Base-by-base conservation (phyloP, 768 basidiomycete genomes). In the Suillus occidentalis region DNA sequence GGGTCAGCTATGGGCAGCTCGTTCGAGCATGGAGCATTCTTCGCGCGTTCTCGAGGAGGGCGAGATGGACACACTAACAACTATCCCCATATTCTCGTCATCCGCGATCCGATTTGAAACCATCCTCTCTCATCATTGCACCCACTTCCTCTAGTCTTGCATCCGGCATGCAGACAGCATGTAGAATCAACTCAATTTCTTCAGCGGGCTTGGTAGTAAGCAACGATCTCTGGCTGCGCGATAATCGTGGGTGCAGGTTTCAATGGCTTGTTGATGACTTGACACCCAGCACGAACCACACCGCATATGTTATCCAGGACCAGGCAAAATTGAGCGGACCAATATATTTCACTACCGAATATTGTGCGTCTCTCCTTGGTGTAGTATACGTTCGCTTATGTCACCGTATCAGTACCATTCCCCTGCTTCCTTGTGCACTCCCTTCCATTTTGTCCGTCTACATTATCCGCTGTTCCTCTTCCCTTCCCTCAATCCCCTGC, bases 291-390 rank as follows among this genome's bases (percentile, higher is more conserved):
- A 92, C 89, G 39, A 95, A 95, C 70, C 95, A 95, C 70, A 94
- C 92, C 1, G 87, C 83, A 0, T 94, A 87, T 70, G 83, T 87
- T 16, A 69, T 92, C 2, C 79, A 86, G 66, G 81, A 85, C 64
- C 78, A 76, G 9, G 80, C 83, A 55, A 83, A 84, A 69, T 82
- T 92, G 57, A 86, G 83, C 63, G 87, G 85, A 3, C 92, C 92
- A 0, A 83, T 90, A 2, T 89, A 84, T 69, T 89, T 94, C 65
- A 73, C 79, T 9, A 95, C 93, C 4, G 95, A 95, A 78, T 89
- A 89, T 20, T 3, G 36, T 37, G 10, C 14, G 47, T 42, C 14
- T 10, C 37, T 14, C 13, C 49, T 36, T 34, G 28, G 56, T 20
- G 28, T 50, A 36, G 16, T 43, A 47, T 49, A 34, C 49, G 13